These are phyloP conservation scores for Phlyctochytrium arcticum DNA, from an alignment of 192 early-diverging fungal species.

Conservation along the genomic window DNA sequence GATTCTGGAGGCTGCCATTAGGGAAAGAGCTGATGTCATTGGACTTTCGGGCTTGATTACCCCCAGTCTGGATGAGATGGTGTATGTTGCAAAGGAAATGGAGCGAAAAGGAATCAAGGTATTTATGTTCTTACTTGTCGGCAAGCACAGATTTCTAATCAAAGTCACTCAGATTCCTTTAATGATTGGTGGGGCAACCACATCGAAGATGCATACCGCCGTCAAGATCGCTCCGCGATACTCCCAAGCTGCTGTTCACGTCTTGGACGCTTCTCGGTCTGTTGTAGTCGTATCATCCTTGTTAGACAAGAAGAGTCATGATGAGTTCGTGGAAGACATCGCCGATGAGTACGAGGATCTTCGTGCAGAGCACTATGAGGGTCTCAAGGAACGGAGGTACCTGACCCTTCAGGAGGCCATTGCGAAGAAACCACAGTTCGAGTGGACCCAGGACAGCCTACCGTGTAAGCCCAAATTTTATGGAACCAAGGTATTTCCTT, in stretches of 20 bases:
- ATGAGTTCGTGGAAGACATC: slow-evolving; percentile 88
- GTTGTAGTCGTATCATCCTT: slow-evolving; percentile 89
- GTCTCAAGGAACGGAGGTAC: slow-evolving; percentile 80
- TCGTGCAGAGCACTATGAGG: slow-evolving; percentile 87
- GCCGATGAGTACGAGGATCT: slow-evolving; percentile 93
- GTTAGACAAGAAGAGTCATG: slow-evolving; percentile 67
- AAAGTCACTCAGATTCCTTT: slow-evolving; percentile 62
- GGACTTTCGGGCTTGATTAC: slow-evolving; percentile 94
- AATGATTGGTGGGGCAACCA: slow-evolving; percentile 93
- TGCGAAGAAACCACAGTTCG: slow-evolving; percentile 57
- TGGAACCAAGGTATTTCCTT: slow-evolving; percentile 59
- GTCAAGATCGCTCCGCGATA: slow-evolving; percentile 95
- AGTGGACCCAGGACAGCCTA: slow-evolving; percentile 62
- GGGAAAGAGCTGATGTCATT: slow-evolving; percentile 87
- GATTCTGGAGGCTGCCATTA: slow-evolving; percentile 83
- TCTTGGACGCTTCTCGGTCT: slow-evolving; percentile 85
- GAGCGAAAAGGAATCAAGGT: slow-evolving; percentile 75
- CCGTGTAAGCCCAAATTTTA: slow-evolving; percentile 79
- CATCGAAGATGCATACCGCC: slow-evolving; percentile 93
- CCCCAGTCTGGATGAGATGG: slow-evolving; percentile 96
- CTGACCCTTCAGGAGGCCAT: slow-evolving; percentile 69
- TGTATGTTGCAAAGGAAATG: slow-evolving; percentile 90
- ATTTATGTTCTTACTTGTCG: not conserved
- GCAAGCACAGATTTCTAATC: not conserved
- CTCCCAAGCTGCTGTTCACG: slow-evolving; percentile 72